phyloP scores from a whole-genome alignment of 805 yeast species.

The Metschnikowia cubensis region DNA sequence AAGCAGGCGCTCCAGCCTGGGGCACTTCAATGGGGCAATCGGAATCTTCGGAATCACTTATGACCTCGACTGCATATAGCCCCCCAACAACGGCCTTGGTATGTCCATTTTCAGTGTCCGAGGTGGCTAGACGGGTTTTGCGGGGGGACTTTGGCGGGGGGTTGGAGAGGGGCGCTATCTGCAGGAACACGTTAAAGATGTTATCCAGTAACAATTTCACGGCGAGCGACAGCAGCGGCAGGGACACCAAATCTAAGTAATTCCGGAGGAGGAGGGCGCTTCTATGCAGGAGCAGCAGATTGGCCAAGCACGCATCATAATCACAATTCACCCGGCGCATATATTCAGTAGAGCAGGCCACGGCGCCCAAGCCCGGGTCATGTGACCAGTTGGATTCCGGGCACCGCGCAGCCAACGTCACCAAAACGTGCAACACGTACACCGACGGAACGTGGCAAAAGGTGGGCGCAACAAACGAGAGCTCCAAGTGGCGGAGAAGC shows the following conservation, averaged over 20 bases:
- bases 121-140: not conserved
- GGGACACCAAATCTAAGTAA: constrained; percentile 6
- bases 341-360: constrained; percentile 21
- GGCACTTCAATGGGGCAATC: constrained; percentile 9
- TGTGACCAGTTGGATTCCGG: constrained; percentile 26
- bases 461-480: constrained; percentile 8
- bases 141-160: not conserved
- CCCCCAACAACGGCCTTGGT: not conserved
- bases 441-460: constrained; percentile 24
- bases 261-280: constrained; percentile 12
- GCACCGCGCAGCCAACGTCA: constrained; percentile 30
- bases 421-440: constrained; percentile 24
- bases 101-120: not conserved
- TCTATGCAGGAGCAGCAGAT: constrained; percentile 21
- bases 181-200: not conserved
- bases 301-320: constrained; percentile 19
- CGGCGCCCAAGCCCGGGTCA: constrained; percentile 18
- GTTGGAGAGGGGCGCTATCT: not conserved
- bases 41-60: constrained; percentile 24
- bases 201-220: not conserved
- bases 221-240: constrained; percentile 2
- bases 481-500: constrained; percentile 26
- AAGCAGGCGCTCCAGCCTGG: not conserved
- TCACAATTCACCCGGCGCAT: constrained; percentile 18
- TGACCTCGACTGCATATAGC: constrained; percentile 15